Evolutionary conservation across 768 basidiomycete genomes (phyloP).

Genomic region (Gloeostereum incarnatum): DNA sequence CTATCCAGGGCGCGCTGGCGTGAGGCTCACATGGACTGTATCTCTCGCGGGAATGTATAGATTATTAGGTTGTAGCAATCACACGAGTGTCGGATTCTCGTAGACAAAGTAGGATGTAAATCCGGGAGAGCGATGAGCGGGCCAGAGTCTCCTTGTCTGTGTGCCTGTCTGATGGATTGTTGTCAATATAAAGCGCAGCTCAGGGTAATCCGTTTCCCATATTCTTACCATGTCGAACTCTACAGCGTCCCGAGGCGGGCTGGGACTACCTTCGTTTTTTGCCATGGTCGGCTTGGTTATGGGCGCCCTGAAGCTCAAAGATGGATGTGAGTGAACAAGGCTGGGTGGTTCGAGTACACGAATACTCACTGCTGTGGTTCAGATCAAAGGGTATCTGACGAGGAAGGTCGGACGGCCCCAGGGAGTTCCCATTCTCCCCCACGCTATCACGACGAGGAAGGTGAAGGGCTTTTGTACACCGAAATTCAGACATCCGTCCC

Average conservation of each 20-base stretch:
- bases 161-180: too few relatives aligned
- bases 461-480: slow-evolving; percentile 21
- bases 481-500: slow-evolving; percentile 15
- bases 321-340: slow-evolving; percentile 28
- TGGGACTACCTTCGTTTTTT: slow-evolving; percentile 19
- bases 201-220: slow-evolving; percentile 1
- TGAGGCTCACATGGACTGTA: slow-evolving; percentile 4
- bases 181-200: too few relatives aligned
- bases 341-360: not conserved
- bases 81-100: too few relatives aligned
- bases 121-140: too few relatives aligned
- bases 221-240: slow-evolving; percentile 4
- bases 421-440: slow-evolving; percentile 11
- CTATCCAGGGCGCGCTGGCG: slow-evolving; percentile 16
- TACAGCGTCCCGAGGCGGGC: not conserved
- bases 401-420: slow-evolving; percentile 27
- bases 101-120: too few relatives aligned
- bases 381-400: slow-evolving; percentile 38
- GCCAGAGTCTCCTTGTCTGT: too few relatives aligned
- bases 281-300: slow-evolving; percentile 33
- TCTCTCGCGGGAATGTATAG: too few relatives aligned
- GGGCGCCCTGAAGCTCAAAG: slow-evolving; percentile 38
- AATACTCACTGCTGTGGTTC: not conserved
- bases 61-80: too few relatives aligned
- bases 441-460: slow-evolving; percentile 16